A percentile compares a stretch with the other conserved stretches of the same genome.
These are phyloP conservation scores for Pythium insidiosum DNA, from an alignment of 352 stramenopile species.

Conservation along the genomic window DNA sequence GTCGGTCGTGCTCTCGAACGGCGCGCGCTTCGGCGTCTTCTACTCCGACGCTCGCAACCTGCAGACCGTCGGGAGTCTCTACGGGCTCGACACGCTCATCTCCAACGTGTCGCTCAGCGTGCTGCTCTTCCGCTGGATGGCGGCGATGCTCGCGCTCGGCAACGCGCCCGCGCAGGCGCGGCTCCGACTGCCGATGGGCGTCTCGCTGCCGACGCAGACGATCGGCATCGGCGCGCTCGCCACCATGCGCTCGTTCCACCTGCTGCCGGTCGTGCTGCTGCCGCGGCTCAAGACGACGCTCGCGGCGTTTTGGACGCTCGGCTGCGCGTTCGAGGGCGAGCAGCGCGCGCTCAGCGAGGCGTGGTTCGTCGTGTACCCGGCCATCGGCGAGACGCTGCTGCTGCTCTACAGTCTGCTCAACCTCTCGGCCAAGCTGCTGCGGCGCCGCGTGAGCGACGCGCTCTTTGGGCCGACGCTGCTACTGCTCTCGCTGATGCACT, in stretches of 20 bases:
- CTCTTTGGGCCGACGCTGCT: constrained; percentile 30
- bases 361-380: constrained; percentile 42
- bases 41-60: constrained; percentile 8
- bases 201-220: constrained; percentile 19
- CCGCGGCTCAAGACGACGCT: constrained; percentile 29
- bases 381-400: constrained; percentile 25
- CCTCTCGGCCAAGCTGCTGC: constrained; percentile 23
- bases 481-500: constrained; percentile 29
- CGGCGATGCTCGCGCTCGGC: constrained; percentile 28
- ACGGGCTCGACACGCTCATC: constrained; percentile 37
- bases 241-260: constrained; percentile 26
- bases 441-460: constrained; percentile 23
- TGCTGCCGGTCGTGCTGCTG: constrained; percentile 33
- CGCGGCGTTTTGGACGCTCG: constrained; percentile 30
- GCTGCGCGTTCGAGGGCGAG: constrained; percentile 35
- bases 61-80: constrained; percentile 16
- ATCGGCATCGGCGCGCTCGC: constrained; percentile 31
- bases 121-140: constrained; percentile 35
- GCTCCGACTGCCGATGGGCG: constrained; percentile 10
- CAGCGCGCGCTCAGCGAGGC: constrained; percentile 29
- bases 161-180: too few relatives aligned
- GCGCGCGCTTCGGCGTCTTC: constrained; percentile 28
- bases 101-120: constrained; percentile 28
- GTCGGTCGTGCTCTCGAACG: constrained; percentile 21
- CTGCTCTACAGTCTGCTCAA: constrained; percentile 43